Conservation (phyloP, 106 monocot species). For the Narthecium ossifragum region DNA sequence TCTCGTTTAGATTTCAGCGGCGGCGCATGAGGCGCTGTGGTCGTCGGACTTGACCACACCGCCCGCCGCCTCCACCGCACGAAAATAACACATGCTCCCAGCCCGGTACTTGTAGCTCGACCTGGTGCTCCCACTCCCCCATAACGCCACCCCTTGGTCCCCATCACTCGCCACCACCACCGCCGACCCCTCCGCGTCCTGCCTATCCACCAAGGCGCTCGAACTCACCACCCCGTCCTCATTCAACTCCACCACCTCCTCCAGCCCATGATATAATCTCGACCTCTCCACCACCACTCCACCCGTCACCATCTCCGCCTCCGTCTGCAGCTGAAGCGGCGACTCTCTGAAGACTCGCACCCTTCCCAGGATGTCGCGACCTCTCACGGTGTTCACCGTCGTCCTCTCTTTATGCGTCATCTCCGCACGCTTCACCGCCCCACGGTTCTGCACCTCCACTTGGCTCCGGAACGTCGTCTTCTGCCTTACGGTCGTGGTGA, state of each 20-base stretch:
- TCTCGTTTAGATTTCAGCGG: too few species aligned
- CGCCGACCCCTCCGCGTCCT: constrained; percentile 26
- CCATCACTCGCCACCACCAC: too few species aligned
- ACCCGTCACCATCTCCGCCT: background rate
- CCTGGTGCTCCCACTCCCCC: constrained; percentile 17
- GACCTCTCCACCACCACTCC: constrained; percentile 7
- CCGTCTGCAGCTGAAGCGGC: constrained; percentile 23
- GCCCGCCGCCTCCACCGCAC: constrained; percentile 17
- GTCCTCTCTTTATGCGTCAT: constrained; percentile 20
- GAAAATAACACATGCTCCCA: constrained; percentile 14
- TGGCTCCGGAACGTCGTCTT: constrained; percentile 26
- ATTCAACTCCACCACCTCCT: constrained; percentile 3
- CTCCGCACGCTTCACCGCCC: constrained; percentile 14
- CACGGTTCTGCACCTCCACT: constrained; percentile 17
- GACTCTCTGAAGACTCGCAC: constrained; percentile 22
- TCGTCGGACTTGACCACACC: constrained; percentile 10
- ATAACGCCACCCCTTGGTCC: constrained; percentile 5
- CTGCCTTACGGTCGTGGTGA: constrained; percentile 30
- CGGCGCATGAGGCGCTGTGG: constrained; percentile 8
- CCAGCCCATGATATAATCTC: constrained; percentile 22
- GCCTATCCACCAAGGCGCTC: constrained; percentile 16
- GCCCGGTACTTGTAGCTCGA: constrained; percentile 20
- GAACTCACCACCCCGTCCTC: constrained; percentile 5
- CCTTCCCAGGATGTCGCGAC: constrained; percentile 1
- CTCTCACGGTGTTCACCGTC: background rate